Conservation (phyloP, 1,139 yeast genomes). For the Wickerhamomyces sp. region DNA sequence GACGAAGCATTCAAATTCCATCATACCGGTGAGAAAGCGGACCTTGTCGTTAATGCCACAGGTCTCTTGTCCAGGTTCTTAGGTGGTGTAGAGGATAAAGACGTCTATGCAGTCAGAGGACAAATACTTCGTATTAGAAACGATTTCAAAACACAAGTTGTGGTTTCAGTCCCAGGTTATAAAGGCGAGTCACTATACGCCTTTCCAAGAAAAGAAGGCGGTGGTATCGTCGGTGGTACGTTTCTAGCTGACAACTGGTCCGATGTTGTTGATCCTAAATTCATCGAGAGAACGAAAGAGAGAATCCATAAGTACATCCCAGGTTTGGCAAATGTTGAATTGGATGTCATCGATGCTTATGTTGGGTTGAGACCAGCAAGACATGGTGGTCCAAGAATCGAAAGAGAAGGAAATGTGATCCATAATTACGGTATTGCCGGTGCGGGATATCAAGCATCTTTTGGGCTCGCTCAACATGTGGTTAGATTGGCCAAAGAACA, state of each 20-base stretch:
- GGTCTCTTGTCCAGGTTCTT: conserved; percentile 28
- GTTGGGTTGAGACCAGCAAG: conserved; percentile 75
- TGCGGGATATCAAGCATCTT: conserved; percentile 63
- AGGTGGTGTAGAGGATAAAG: conserved; percentile 47
- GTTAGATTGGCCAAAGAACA: conserved; percentile 21
- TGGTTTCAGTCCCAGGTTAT: conserved; percentile 35
- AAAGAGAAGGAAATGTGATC: conserved; percentile 38
- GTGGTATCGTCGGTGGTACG: conserved; percentile 67
- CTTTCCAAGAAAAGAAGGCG: conserved; percentile 44
- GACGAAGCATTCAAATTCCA: conserved; percentile 21
- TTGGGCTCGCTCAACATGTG: conserved; percentile 55
- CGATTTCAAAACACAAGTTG: conserved; percentile 29
- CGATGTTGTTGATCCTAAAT: conserved; percentile 33
- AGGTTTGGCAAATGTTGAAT: conserved; percentile 32
- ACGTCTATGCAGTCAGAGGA: conserved; percentile 53
- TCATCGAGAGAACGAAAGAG: conserved; percentile 39
- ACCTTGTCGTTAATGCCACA: conserved; percentile 34
- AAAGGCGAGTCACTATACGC: conserved; percentile 26
- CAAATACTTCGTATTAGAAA: conserved; percentile 44
- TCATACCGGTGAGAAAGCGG: conserved; percentile 25
- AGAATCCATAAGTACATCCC: conserved; percentile 51
- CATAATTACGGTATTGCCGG: conserved; percentile 75
- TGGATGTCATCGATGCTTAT: conserved; percentile 45
- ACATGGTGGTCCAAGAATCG: conserved; percentile 51
- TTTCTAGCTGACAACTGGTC: conserved; percentile 31